Evolutionary conservation across 2,329 filamentous ascomycete genomes (phyloP).

Genomic region (Cordyceps sp.): DNA sequence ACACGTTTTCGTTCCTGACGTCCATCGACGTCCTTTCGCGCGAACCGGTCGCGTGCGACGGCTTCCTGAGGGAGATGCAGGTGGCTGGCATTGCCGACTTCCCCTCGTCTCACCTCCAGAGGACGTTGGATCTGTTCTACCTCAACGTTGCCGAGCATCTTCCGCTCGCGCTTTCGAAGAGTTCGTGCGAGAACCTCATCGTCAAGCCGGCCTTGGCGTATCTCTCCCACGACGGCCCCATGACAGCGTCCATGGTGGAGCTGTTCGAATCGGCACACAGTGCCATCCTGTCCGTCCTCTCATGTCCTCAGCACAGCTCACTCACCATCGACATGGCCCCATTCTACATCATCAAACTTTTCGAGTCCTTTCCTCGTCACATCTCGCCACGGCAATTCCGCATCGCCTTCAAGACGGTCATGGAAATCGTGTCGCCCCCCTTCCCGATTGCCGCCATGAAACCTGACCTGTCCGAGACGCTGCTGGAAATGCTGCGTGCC

Average conservation of each 20-base stretch:
- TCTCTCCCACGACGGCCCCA: slow-evolving; percentile 31
- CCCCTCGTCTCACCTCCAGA: slow-evolving; percentile 30
- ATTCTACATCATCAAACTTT: slow-evolving; percentile 69
- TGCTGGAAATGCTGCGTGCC: slow-evolving; percentile 63
- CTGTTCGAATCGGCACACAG: slow-evolving; percentile 85
- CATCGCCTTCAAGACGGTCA: slow-evolving; percentile 70
- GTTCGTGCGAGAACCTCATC: slow-evolving; percentile 54
- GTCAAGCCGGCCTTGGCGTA: slow-evolving; percentile 61
- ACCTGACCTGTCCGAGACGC: slow-evolving; percentile 60
- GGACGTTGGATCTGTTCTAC: slow-evolving; percentile 73
- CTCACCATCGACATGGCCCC: slow-evolving; percentile 58
- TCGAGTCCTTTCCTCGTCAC: slow-evolving; percentile 61
- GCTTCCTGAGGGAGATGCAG: slow-evolving; percentile 47
- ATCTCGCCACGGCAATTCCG: slow-evolving; percentile 77
- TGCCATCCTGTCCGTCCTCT: slow-evolving; percentile 63
- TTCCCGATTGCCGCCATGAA: slow-evolving; percentile 57
- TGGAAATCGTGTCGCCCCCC: slow-evolving; percentile 68
- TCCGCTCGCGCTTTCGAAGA: slow-evolving; percentile 48
- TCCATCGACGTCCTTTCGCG: slow-evolving; percentile 66
- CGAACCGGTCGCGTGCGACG: slow-evolving; percentile 47
- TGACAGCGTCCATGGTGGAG: slow-evolving; percentile 29
- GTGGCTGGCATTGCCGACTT: slow-evolving; percentile 13
- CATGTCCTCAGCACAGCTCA: slow-evolving; percentile 58
- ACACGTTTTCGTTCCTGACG: slow-evolving; percentile 68
- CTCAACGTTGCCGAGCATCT: slow-evolving; percentile 77